Conservation (phyloP, 78 protist genomes). For the Emiliania huxleyi region DNA sequence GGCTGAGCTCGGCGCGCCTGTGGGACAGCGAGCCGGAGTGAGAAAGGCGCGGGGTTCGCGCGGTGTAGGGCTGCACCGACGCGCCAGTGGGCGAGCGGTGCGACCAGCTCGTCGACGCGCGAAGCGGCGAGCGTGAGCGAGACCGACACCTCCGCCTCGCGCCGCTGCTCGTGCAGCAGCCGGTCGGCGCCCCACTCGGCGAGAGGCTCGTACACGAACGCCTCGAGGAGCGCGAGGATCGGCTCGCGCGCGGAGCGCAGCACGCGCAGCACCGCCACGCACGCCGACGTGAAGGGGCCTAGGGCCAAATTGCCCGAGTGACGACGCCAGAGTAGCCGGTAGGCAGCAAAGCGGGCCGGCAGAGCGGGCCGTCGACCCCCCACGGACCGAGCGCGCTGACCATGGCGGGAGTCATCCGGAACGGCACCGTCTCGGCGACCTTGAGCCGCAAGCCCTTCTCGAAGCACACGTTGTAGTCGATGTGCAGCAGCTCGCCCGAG, state of each 20-base stretch:
- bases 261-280: neutral
- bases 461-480: constrained; percentile 69
- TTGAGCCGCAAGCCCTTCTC: constrained; percentile 46
- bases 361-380: too few relatives aligned
- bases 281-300: neutral
- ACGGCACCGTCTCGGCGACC: constrained; percentile 73
- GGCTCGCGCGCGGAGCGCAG: neutral
- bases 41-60: too few relatives aligned
- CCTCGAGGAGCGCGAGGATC: neutral
- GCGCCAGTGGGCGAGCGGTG: neutral
- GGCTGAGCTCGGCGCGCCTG: too few relatives aligned
- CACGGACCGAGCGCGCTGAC: constrained; percentile 38
- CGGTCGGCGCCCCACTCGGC: constrained; percentile 41
- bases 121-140: constrained; percentile 25
- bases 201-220: constrained; percentile 73
- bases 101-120: constrained; percentile 32
- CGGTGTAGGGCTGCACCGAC: too few relatives aligned
- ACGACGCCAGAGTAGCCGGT: too few relatives aligned
- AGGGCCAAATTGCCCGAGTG: too few relatives aligned
- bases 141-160: constrained; percentile 9
- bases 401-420: constrained; percentile 57
- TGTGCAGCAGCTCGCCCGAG: constrained; percentile 57
- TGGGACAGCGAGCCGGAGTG: too few relatives aligned
- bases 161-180: neutral
- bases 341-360: too few relatives aligned